Percentiles rank a stretch among this genome's conserved stretches.
Evolutionary conservation across 441 rosid genomes (phyloP).

Genomic region (Arabidopsis hybrid): DNA sequence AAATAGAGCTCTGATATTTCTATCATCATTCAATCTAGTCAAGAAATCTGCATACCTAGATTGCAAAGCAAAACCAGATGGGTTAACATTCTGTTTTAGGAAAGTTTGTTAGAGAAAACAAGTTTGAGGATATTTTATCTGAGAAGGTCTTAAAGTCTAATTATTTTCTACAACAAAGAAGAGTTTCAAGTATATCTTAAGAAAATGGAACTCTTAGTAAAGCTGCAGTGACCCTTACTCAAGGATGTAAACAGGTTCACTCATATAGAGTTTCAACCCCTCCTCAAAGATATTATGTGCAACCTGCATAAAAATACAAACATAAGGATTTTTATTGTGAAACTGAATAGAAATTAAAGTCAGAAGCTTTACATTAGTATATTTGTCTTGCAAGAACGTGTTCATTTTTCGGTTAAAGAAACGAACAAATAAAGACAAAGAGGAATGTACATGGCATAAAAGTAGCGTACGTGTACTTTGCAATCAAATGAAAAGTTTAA

Average conservation of each 20-base stretch:
- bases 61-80: slow-evolving; percentile 33
- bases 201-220: slow-evolving; percentile 28
- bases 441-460: background rate
- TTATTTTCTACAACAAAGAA: slow-evolving; percentile 5
- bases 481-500: slow-evolving; percentile 6
- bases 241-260: slow-evolving; percentile 90
- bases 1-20: slow-evolving; percentile 92
- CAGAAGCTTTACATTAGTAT: slow-evolving; percentile 5
- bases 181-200: slow-evolving; percentile 20
- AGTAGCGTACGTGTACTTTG: background rate
- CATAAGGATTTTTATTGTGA: slow-evolving; percentile 2
- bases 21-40: slow-evolving; percentile 92
- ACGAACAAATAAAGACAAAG: slow-evolving; percentile 15
- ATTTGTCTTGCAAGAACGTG: background rate
- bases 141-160: slow-evolving; percentile 8
- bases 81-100: slow-evolving; percentile 11
- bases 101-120: slow-evolving; percentile 12
- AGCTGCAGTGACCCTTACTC: slow-evolving; percentile 64
- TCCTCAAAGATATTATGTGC: slow-evolving; percentile 97
- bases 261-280: slow-evolving; percentile 91
- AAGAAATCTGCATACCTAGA: slow-evolving; percentile 95
- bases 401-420: background rate
- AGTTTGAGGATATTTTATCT: background rate
- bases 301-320: slow-evolving; percentile 58
- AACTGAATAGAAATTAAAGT: slow-evolving; percentile 5